A percentile compares a stretch with the other conserved stretches of the same genome.
These are phyloP conservation scores for Physcomitrium patens DNA, from an alignment of 225 moss, liverwort and hornwort genomes.

Conservation along the genomic window DNA sequence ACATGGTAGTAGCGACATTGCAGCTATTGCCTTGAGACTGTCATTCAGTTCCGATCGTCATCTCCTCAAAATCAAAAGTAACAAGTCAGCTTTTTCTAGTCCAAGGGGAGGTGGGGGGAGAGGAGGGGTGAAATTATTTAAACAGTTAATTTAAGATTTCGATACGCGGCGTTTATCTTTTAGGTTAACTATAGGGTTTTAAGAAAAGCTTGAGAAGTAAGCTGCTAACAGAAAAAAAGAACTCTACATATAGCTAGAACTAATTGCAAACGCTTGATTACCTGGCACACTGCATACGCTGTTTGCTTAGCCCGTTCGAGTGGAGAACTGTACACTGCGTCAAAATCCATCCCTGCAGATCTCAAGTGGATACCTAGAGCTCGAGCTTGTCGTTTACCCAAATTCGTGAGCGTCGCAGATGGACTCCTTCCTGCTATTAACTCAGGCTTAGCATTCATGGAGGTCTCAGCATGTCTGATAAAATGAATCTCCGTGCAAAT, in stretches of 20 bases:
- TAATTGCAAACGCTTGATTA: slow-evolving; percentile 10
- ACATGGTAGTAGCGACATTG: not conserved
- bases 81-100: not conserved
- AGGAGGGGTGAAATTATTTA: too few species aligned
- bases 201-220: not conserved
- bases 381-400: slow-evolving; percentile 63
- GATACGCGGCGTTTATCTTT: not conserved
- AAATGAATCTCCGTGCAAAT: slow-evolving; percentile 70
- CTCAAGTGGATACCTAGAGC: slow-evolving; percentile 68
- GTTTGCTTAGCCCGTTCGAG: slow-evolving; percentile 81
- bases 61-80: not conserved
- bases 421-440: slow-evolving; percentile 61
- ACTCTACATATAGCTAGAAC: not conserved
- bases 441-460: slow-evolving; percentile 60
- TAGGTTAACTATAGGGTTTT: not conserved
- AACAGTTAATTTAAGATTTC: too few species aligned
- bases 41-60: slow-evolving; percentile 6
- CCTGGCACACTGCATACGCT: slow-evolving; percentile 68
- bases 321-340: slow-evolving; percentile 66
- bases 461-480: slow-evolving; percentile 74
- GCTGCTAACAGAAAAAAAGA: not conserved
- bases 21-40: not conserved
- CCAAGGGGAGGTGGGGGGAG: too few species aligned
- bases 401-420: slow-evolving; percentile 56
- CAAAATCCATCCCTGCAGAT: slow-evolving; percentile 56